Conservation (phyloP, 1,284 basidiomycete genomes). For the Trichosporon sp. region DNA sequence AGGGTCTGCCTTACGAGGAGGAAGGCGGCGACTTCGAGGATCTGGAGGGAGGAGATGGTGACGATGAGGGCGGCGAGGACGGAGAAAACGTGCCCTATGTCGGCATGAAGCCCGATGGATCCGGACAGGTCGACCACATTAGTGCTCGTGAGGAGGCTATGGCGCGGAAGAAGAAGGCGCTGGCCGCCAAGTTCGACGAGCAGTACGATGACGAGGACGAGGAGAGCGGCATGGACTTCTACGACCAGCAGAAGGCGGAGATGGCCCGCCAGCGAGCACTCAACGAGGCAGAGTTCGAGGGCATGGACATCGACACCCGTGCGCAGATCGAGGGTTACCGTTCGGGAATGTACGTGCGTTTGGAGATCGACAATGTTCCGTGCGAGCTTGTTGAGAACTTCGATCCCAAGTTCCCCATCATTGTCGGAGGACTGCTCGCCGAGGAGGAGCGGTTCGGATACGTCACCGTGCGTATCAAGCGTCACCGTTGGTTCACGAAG, state of each 20-base stretch:
- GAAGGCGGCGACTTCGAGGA: conserved; percentile 53
- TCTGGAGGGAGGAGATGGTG: conserved; percentile 50
- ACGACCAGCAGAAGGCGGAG: conserved; percentile 85
- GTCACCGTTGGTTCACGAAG: conserved; percentile 87
- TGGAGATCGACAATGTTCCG: conserved; percentile 78
- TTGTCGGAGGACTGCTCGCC: conserved; percentile 86
- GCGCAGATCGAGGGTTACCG: conserved; percentile 82
- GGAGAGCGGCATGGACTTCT: conserved; percentile 69
- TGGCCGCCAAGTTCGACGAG: conserved; percentile 94
- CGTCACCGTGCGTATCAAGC: conserved; percentile 91
- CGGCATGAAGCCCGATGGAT: conserved; percentile 36
- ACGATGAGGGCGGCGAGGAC: conserved; percentile 51
- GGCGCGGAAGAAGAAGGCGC: conserved; percentile 78
- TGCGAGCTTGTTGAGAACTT: conserved; percentile 92
- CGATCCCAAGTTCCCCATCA: conserved; percentile 81
- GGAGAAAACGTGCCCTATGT: conserved; percentile 46
- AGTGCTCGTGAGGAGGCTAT: conserved; percentile 57
- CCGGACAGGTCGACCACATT: conserved; percentile 26
- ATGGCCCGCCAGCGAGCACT: conserved; percentile 77
- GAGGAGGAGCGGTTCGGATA: conserved; percentile 90
- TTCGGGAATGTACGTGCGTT: conserved; percentile 88
- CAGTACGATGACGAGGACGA: conserved; percentile 84
- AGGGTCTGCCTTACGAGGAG: conserved; percentile 50
- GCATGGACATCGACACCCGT: conserved; percentile 70
- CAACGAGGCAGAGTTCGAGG: conserved; percentile 81